phyloP scores from a whole-genome alignment of 2,329 filamentous ascomycete species.

The Aspergillus niger region DNA sequence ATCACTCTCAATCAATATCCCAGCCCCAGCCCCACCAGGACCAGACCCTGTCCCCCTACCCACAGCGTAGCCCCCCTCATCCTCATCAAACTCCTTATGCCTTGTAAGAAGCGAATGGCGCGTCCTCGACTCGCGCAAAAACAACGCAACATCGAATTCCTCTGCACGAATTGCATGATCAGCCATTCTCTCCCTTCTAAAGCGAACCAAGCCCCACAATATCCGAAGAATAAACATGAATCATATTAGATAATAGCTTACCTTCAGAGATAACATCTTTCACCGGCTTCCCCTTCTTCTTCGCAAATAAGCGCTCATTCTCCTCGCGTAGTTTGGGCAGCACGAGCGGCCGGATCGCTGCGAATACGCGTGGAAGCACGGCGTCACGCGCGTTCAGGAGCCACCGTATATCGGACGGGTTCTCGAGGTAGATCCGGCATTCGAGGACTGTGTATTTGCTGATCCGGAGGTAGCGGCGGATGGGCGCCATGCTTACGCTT shows the following conservation, averaged over 20 bases:
- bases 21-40: slow-evolving; percentile 32
- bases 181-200: background rate
- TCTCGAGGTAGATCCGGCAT: slow-evolving; percentile 92
- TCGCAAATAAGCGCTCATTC: slow-evolving; percentile 61
- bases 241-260: slow-evolving; percentile 38
- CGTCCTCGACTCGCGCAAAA: slow-evolving; percentile 81
- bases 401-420: slow-evolving; percentile 75
- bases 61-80: slow-evolving; percentile 33
- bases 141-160: slow-evolving; percentile 94
- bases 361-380: slow-evolving; percentile 78
- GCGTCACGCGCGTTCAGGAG: slow-evolving; percentile 81
- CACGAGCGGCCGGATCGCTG: slow-evolving; percentile 80
- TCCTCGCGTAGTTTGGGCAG: slow-evolving; percentile 91
- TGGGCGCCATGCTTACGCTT: slow-evolving; percentile 72
- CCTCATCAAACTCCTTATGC: slow-evolving; percentile 72
- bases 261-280: slow-evolving; percentile 86
- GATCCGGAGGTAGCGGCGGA: slow-evolving; percentile 86
- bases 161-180: slow-evolving; percentile 54
- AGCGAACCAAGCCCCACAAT: too few species aligned
- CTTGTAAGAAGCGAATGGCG: slow-evolving; percentile 85
- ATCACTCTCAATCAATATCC: slow-evolving; percentile 62
- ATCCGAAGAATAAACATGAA: background rate
- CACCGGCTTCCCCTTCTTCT: slow-evolving; percentile 76
- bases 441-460: slow-evolving; percentile 94
- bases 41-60: background rate